Conservation (phyloP, 495 filamentous ascomycete species). For the Copromyces sp. region DNA sequence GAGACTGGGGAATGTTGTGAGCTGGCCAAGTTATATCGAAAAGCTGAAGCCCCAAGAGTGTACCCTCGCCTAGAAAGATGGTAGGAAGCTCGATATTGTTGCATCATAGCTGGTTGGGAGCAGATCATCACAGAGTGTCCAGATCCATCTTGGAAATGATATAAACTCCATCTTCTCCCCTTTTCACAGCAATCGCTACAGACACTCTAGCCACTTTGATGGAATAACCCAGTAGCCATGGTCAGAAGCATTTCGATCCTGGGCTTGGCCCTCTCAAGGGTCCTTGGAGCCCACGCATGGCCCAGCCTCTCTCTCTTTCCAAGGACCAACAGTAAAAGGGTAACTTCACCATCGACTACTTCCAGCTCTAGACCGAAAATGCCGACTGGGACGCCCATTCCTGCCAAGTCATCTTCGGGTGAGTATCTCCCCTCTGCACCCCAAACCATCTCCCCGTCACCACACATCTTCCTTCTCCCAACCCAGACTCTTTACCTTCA, state of each 20-base stretch:
- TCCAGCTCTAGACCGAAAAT: conserved; percentile 29
- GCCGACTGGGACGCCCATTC: conserved; percentile 24
- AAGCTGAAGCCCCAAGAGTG: neutral
- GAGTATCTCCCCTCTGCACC: neutral
- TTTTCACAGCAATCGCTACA: neutral
- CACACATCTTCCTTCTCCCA: neutral
- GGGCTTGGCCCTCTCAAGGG: neutral
- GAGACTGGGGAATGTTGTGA: neutral
- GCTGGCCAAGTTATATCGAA: neutral
- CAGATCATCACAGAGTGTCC: neutral
- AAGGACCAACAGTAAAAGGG: conserved; percentile 1
- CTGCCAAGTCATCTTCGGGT: conserved; percentile 22
- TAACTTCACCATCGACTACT: conserved; percentile 21
- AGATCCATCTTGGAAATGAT: neutral
- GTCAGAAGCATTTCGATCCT: too few relatives aligned
- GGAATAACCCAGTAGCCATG: neutral
- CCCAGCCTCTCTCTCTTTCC: neutral
- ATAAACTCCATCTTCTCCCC: neutral
- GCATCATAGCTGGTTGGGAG: neutral
- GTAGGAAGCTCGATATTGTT: neutral
- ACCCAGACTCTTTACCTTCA: neutral
- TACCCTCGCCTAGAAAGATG: neutral
- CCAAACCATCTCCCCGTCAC: neutral
- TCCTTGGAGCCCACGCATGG: neutral
- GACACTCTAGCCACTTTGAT: neutral